These are phyloP conservation scores for Priceomyces melissophilus DNA, from an alignment of 805 yeast genomes.

Conservation along the genomic window DNA sequence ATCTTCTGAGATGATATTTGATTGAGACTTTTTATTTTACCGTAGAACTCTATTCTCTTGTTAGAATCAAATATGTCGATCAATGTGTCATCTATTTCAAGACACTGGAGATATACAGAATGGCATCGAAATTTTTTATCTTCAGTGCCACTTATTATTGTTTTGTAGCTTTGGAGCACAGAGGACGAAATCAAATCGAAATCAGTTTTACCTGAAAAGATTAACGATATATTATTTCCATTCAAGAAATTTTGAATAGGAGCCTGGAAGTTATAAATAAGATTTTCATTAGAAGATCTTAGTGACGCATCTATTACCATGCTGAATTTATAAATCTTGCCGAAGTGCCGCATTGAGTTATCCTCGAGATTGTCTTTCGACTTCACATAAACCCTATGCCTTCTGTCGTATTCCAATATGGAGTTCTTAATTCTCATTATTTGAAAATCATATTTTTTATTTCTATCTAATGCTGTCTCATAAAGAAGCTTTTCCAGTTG, in stretches of 20 bases:
- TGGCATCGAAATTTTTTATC: constrained; percentile 6
- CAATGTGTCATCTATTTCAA: constrained; percentile 6
- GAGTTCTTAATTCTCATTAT: constrained; percentile 48
- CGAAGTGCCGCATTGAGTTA: constrained; percentile 3
- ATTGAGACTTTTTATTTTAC: not conserved
- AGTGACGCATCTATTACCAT: constrained; percentile 12
- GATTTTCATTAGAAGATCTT: constrained; percentile 2
- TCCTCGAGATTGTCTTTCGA: constrained; percentile 1
- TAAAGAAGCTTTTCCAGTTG: constrained; percentile 15
- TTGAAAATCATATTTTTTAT: constrained; percentile 32
- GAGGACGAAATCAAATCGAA: constrained; percentile 7
- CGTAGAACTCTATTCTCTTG: not conserved
- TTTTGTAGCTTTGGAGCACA: constrained; percentile 8
- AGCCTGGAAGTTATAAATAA: constrained; percentile 19
- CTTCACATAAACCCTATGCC: constrained; percentile 22
- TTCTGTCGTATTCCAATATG: constrained; percentile 33
- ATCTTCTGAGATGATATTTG: constrained; percentile 16
- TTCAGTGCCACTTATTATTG: constrained; percentile 5
- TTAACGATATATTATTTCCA: constrained; percentile 17
- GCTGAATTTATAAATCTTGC: constrained; percentile 12
- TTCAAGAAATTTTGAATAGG: constrained; percentile 16
- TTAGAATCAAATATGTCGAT: constrained; percentile 10
- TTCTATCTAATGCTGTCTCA: constrained; percentile 19
- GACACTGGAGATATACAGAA: constrained; percentile 9
- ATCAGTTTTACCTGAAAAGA: constrained; percentile 14